Percentiles rank a stretch among this genome's conserved stretches.
Conservation (phyloP, 129 eudicot genomes). For the Glebionis coronaria region DNA sequence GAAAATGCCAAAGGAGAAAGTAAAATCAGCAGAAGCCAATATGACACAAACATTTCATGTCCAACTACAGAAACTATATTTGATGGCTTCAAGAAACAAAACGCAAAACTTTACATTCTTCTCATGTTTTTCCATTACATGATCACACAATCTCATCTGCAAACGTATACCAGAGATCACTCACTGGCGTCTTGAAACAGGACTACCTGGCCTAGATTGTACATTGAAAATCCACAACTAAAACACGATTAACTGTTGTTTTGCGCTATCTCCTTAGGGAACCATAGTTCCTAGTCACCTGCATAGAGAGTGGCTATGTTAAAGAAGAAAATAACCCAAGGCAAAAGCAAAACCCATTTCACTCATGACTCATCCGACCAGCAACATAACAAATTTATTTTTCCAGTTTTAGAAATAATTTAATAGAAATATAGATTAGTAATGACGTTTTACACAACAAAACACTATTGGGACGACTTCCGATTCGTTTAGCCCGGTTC, state of each 20-base stretch:
- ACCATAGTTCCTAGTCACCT: slow-evolving; percentile 86
- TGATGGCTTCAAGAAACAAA: slow-evolving; percentile 4
- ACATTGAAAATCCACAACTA: slow-evolving; percentile 12
- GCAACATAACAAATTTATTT: no score
- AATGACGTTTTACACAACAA: not conserved
- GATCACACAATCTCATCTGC: not conserved
- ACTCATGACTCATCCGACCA: no score
- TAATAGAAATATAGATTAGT: no score
- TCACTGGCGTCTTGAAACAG: not conserved
- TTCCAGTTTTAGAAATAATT: no score
- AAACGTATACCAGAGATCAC: not conserved
- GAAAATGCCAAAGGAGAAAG: not conserved
- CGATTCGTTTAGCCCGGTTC: not conserved
- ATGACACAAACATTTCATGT: not conserved
- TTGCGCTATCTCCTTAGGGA: slow-evolving; percentile 52
- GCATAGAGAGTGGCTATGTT: slow-evolving; percentile 21
- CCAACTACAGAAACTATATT: slow-evolving; percentile 14
- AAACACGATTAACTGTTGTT: slow-evolving; percentile 8
- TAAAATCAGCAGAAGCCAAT: not conserved
- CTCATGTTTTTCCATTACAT: not conserved
- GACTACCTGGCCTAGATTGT: slow-evolving; percentile 16
- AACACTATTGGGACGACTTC: not conserved
- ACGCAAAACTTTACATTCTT: not conserved
- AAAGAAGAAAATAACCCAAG: not conserved
- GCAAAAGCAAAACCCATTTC: no score